Evolutionary conservation across 148 eudicot genomes (phyloP).

Genomic region (Rhododendron simsii): DNA sequence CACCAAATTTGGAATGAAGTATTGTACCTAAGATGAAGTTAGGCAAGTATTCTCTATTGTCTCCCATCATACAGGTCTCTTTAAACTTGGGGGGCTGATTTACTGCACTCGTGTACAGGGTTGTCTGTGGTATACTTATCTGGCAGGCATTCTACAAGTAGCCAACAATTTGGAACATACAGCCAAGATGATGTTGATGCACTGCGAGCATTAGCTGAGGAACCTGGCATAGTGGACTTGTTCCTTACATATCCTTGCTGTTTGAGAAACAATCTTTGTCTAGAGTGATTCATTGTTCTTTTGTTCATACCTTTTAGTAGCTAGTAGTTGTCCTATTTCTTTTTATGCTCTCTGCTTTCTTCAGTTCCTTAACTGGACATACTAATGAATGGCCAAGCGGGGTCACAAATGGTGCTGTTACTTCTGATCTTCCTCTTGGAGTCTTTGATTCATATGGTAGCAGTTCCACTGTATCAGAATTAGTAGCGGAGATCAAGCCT

Average conservation of each 20-base stretch:
- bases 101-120: constrained; percentile 51
- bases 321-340: neutral
- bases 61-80: neutral
- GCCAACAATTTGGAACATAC: constrained; percentile 78
- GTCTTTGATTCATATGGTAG: constrained; percentile 47
- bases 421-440: constrained; percentile 54
- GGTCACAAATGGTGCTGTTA: constrained; percentile 47
- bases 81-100: constrained; percentile 32
- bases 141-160: constrained; percentile 75
- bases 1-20: neutral
- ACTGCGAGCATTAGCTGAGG: constrained; percentile 87
- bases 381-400: constrained; percentile 98
- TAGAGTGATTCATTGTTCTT: neutral
- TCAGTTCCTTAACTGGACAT: constrained; percentile 45
- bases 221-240: constrained; percentile 70
- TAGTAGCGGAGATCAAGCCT: constrained; percentile 87
- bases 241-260: constrained; percentile 89
- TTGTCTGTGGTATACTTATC: constrained; percentile 92
- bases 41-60: neutral
- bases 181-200: constrained; percentile 93
- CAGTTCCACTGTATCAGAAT: constrained; percentile 63
- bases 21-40: neutral
- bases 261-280: neutral
- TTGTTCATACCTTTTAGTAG: neutral
- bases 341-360: constrained; percentile 2